Conservation (phyloP, 345 rosid genomes). For the Turnera subulata region DNA sequence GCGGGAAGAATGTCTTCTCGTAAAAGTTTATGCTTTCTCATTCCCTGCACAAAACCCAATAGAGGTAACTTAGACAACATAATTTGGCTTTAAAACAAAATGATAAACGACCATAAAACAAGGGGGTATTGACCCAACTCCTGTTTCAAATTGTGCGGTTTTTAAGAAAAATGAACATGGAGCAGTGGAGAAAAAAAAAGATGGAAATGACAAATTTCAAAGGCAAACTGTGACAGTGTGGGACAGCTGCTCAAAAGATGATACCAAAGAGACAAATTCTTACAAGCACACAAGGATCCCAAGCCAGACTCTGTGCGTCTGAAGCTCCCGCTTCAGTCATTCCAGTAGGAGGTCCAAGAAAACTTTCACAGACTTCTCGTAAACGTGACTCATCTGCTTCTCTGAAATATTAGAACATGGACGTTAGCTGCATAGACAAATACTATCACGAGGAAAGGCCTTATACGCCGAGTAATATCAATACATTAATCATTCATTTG, state of each 20-base stretch:
- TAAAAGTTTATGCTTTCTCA: conserved; percentile 84
- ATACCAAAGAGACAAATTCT: conserved; percentile 17
- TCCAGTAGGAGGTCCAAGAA: conserved; percentile 96
- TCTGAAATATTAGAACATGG: conserved; percentile 39
- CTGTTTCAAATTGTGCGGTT: too few species aligned
- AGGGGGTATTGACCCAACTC: too few species aligned
- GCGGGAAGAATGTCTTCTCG: conserved; percentile 92
- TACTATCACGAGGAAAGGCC: not conserved
- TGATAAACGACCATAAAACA: too few species aligned
- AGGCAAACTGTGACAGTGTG: not conserved
- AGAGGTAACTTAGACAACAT: not conserved
- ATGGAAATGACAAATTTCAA: not conserved
- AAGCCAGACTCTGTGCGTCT: conserved; percentile 46
- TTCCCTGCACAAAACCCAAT: conserved; percentile 57
- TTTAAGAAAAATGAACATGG: not conserved
- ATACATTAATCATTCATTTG: not conserved
- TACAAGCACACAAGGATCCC: conserved; percentile 97
- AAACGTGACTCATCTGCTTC: conserved; percentile 95
- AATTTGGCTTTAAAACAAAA: not conserved
- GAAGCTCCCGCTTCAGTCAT: conserved; percentile 55
- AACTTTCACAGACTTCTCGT: conserved; percentile 91
- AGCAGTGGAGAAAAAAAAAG: too few species aligned
- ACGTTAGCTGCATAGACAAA: conserved; percentile 6
- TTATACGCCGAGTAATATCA: not conserved
- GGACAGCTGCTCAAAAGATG: not conserved